Percentiles rank a stretch among this genome's conserved stretches.
Conservation (phyloP, 306 rosid genomes). For the Begonia loranthoides region DNA sequence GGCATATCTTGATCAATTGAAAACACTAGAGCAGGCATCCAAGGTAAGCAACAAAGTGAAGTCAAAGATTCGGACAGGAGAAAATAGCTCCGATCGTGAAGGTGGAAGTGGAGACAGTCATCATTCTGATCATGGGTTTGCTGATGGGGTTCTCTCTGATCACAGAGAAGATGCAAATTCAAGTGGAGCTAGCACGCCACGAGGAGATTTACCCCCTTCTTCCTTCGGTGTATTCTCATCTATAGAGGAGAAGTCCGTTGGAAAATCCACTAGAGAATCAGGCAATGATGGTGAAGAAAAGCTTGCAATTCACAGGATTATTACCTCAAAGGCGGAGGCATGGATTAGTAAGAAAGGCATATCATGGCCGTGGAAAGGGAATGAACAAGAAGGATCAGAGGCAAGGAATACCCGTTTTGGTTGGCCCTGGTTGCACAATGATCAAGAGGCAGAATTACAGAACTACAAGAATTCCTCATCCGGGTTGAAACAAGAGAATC, state of each 20-base stretch:
- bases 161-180: slow-evolving; percentile 82
- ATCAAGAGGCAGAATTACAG: slow-evolving; percentile 49
- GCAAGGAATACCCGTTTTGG: slow-evolving; percentile 26
- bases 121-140: slow-evolving; percentile 47
- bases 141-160: slow-evolving; percentile 37
- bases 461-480: slow-evolving; percentile 27
- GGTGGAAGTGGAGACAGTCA: slow-evolving; percentile 59
- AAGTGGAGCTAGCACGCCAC: slow-evolving; percentile 91
- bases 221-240: slow-evolving; percentile 43
- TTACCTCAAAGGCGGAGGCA: slow-evolving; percentile 70
- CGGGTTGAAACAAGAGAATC: slow-evolving; percentile 38
- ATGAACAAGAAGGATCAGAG: slow-evolving; percentile 53
- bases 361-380: slow-evolving; percentile 89
- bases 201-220: slow-evolving; percentile 52
- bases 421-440: slow-evolving; percentile 53
- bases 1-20: slow-evolving; percentile 27
- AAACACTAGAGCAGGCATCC: slow-evolving; percentile 57
- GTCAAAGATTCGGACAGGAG: slow-evolving; percentile 57
- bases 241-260: slow-evolving; percentile 46
- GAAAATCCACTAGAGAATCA: slow-evolving; percentile 39
- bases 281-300: slow-evolving; percentile 66
- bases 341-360: slow-evolving; percentile 77
- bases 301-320: slow-evolving; percentile 41
- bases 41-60: slow-evolving; percentile 86
- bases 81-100: slow-evolving; percentile 47